Evolutionary conservation across 2,329 filamentous ascomycete species (phyloP), one percentile per base, ranked within the genome.

Genomic region (Cladosporium sp.): DNA sequence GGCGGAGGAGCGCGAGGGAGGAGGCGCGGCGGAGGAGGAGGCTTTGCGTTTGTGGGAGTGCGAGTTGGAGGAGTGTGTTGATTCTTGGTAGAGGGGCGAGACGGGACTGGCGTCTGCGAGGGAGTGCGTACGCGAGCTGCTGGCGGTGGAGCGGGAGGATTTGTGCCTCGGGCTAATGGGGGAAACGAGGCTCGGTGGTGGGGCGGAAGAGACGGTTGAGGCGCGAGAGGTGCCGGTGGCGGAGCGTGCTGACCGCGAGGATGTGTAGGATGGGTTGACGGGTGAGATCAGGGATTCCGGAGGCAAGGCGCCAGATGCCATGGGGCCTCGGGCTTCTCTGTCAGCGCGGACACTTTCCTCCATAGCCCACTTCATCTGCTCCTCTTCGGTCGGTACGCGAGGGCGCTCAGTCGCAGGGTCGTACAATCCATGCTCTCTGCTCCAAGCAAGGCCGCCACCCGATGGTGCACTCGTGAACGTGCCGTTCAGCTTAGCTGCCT

Each of bases 401-500:
- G 44, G 38, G 11, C 22, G 45, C 19, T 54, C 54, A 3, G 55
- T 53, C 3, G 42, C 49, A 38, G 59, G 53, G 43, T 64, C 54
- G 32, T 69, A 67, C 5, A 73, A 57, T 1, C 71, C 72, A 22
- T 61, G 52, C 28, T 70, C 66, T 32, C 63, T 64, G 43, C 61
- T 66, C 70, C 69, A 72, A 1, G 58, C 62, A 8, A 71, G 59
- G 5, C 68, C 68, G 34, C 58, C 71, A 14, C 77, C 77, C 7
- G 73, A 74, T 13, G 82, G 80, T 52, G 75, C 81, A 9, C 79
- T 73, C 62, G 83, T 76, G 53, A 73, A 75, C 50, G 72, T 69
- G n/a, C 82, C 80, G 57, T 82, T 58, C 59, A 73, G 59, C 56
- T 71, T 72, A 44, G 65, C 61, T 59, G 74, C 70, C 58, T 83